These are phyloP conservation scores for Amphirosellinia nigrospora DNA, from an alignment of 495 filamentous ascomycete genomes.

Conservation along the genomic window DNA sequence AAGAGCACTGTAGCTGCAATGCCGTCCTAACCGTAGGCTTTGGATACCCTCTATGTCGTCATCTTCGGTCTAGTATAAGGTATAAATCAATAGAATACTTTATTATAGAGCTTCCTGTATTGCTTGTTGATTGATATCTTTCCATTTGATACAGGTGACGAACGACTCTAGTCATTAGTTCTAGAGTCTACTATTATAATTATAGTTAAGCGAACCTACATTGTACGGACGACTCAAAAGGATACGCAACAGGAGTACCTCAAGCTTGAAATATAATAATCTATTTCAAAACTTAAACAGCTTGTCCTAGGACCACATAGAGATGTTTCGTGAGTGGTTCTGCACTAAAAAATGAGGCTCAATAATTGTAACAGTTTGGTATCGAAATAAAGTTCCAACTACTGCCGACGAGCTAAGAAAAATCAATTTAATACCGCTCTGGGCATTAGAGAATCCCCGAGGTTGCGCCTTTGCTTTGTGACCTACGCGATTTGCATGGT, in stretches of 20 bases:
- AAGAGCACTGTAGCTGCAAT: not conserved
- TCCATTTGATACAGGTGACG: too few species aligned
- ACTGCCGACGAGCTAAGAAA: not conserved
- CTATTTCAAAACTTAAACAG: not conserved
- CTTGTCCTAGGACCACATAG: not conserved
- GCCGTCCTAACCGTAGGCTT: slow-evolving; percentile 11
- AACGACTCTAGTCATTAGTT: too few species aligned
- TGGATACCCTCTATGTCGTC: not conserved
- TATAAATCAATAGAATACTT: not conserved
- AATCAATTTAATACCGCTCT: not conserved
- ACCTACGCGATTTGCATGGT: not conserved
- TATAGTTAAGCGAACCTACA: too few species aligned
- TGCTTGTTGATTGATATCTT: too few species aligned
- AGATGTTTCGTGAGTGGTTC: not conserved
- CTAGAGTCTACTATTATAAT: too few species aligned
- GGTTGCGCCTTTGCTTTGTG: not conserved
- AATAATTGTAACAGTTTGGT: not conserved
- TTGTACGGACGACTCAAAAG: too few species aligned
- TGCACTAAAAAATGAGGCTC: not conserved
- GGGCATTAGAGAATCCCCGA: not conserved
- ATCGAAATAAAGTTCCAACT: not conserved
- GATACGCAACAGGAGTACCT: too few species aligned
- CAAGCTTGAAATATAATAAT: not conserved
- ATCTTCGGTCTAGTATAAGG: not conserved
- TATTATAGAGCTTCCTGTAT: too few species aligned